Percentiles rank a stretch among this genome's conserved stretches.
Evolutionary conservation across 1,284 basidiomycete species (phyloP).

Genomic region (Microstroma glucosiphilum): DNA sequence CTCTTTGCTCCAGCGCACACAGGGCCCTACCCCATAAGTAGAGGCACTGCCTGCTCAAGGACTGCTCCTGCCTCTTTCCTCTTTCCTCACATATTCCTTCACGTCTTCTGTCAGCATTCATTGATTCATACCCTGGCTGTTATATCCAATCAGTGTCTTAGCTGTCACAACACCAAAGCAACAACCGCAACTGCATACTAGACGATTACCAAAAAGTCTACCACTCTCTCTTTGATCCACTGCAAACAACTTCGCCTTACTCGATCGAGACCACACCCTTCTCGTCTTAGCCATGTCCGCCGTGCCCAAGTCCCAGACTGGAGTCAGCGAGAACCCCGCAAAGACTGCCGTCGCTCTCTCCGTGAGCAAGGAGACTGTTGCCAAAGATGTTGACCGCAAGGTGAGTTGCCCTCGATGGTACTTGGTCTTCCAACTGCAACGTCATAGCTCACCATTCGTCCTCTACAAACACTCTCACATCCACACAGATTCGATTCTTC

Average conservation of each 20-base stretch:
- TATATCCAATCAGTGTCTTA: conserved; percentile 1
- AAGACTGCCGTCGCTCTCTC: conserved; percentile 26
- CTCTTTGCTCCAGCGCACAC: background rate
- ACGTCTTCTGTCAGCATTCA: background rate
- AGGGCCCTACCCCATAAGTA: too few relatives aligned
- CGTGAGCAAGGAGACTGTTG: conserved; percentile 22
- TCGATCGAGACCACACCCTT: background rate
- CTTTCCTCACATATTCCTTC: conserved; percentile 2
- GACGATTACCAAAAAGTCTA: background rate
- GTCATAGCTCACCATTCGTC: background rate
- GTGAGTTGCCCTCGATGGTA: conserved; percentile 12
- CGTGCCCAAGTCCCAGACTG: conserved; percentile 18
- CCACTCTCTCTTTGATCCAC: conserved; percentile 3
- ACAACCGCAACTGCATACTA: background rate
- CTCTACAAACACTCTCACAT: background rate
- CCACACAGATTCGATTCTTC: conserved; percentile 24
- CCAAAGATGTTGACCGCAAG: conserved; percentile 41
- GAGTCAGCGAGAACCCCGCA: conserved; percentile 29
- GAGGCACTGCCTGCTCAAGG: background rate
- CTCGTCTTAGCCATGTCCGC: conserved; percentile 20
- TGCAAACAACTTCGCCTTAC: background rate
- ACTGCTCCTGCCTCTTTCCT: background rate
- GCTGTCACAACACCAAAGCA: background rate
- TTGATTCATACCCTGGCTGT: too few relatives aligned
- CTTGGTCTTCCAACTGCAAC: background rate